Evolutionary conservation across 345 rosid genomes (phyloP), one percentile per base, ranked within the genome.

Genomic region (Linum trigynum): DNA sequence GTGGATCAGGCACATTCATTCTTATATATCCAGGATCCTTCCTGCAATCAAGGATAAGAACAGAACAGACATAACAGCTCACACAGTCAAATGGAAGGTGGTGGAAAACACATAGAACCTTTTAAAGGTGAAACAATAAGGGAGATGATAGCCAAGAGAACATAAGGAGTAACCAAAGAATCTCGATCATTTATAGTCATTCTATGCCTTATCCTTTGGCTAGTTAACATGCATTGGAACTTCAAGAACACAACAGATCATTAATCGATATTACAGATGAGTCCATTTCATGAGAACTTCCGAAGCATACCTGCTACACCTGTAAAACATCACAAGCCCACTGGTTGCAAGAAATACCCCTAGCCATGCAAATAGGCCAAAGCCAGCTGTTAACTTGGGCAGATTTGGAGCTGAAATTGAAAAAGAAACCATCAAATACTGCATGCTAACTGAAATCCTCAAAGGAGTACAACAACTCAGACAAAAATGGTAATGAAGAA

Each of bases 1-100:
- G 95, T 39, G 81, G 81, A 82, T 85, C 95, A 72, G 81, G 89
- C 38, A 77, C 81, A 78, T 82, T 90, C 89, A 81, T 84, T 81
- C 78, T 83, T 78, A 94, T 86, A 79, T 73, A 94, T 69, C 97
- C 97, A 12, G 97, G 99, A 80, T 94, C 95, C 82, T 86, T 94
- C 68, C 97, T 94, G 95, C 78, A 74, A 53, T 74, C 61, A 70
- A 61, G 51, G 10, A 69, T 64, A 40, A 62, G 14, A 37, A 4
- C 3, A 57, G 37, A 37, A 16, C 38, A 57, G 38, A 37, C 36
- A 23, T 8, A 56, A 57, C 53, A 23, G 32, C 32, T 23, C 32
- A 12, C 11, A 48, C 53, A 48, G 14, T 48, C 53, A 48, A 9
- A 23, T 23, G 32, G 32, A 23, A 23, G 32, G 32, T 23, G 32